Conservation (phyloP, 1,139 yeast genomes). For the Taphrina populina region DNA sequence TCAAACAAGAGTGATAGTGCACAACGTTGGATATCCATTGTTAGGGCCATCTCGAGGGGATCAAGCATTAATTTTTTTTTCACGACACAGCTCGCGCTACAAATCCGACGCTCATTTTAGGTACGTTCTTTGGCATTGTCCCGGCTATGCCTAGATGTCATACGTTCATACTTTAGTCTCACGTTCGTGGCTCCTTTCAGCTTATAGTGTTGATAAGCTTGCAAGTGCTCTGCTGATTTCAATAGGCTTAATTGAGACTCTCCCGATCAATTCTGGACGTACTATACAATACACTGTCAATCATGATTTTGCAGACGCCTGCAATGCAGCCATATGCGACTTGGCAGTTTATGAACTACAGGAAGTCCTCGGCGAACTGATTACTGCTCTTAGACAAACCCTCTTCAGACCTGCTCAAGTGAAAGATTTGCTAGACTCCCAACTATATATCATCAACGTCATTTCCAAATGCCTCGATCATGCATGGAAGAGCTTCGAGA, state of each 20-base stretch:
- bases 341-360: slow-evolving; percentile 1
- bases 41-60: no score
- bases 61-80: no score
- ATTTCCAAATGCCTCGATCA: background rate
- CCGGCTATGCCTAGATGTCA: no score
- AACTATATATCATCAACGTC: background rate
- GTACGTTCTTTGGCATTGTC: no score
- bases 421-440: slow-evolving; percentile 5
- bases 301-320: slow-evolving; percentile 1
- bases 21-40: no score
- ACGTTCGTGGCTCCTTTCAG: no score
- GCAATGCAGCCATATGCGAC: background rate
- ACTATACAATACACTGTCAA: background rate
- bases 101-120: no score
- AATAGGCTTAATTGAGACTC: slow-evolving; percentile 13
- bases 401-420: background rate
- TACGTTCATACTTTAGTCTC: no score
- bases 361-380: slow-evolving; percentile 11
- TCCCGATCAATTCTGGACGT: slow-evolving; percentile 12
- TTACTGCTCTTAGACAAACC: slow-evolving; percentile 2
- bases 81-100: no score
- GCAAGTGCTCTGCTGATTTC: no score
- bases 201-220: no score
- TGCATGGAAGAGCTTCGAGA: background rate
- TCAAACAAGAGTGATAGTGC: no score